Evolutionary conservation across 163 green algal species (phyloP), one percentile per base, ranked within the genome.

Genomic region (Scenedesmus sp.): DNA sequence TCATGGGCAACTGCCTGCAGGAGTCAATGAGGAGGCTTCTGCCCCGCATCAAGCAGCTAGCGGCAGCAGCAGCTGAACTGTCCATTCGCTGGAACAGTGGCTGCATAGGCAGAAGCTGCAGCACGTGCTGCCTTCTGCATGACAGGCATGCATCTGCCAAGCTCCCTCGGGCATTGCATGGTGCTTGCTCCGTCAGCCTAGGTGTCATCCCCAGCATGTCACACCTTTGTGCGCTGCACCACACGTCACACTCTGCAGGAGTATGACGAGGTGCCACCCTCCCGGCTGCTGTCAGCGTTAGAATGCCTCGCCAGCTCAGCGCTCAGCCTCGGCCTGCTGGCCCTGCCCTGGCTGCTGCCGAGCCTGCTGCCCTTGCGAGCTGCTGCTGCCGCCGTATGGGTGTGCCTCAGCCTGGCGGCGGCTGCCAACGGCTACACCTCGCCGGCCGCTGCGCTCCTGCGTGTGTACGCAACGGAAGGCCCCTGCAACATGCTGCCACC

Each of bases 391-490:
- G 30, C 53, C 43, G 22, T 33, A 2, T 90, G 85, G 85, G 24
- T 20, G 26, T n/a, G 24, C 7, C 72, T 85, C 20, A 35, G 56
- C 35, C 33, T 84, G 33, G 7, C 61, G 6, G 3, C 44, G 9
- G 85, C 85, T 26, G 37, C 33, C 0, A n/a, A 22, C 15, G 72
- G 85, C 33, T 83, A 42, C 72, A 59, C 35, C 12, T 85, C 70
- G 13, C 85, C 72, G 0, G 33, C 65, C 30, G 78, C 87, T 3
- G 24, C 26, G 20, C 35, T 91, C 76, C 56, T 91, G 53, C 33
- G 35, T 30, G 43, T 91, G 12, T 42, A 91, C 40, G 61, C 87
- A 15, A 91, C 87, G 7, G 30, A 87, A 5, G 87, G 56, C 10
- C 35, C 35, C 10, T 81, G 26, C 81, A 72, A 30, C 13, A 72